phyloP scores from a whole-genome alignment of 257 asterid species.

The Solanum etuberosum region DNA sequence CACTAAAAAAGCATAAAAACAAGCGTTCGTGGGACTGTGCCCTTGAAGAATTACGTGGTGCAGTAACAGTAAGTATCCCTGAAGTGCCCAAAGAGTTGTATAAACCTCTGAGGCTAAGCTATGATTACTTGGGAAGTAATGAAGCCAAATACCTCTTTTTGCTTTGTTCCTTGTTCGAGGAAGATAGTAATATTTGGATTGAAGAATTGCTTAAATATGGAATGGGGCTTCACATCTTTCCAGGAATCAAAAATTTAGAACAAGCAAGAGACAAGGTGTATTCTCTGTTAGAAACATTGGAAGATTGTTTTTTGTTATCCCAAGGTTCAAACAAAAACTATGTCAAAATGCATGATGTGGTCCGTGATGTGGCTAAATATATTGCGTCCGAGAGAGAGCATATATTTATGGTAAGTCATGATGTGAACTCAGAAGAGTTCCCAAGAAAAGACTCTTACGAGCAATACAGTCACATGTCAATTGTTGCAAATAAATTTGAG shows the following conservation, averaged over 20 bases:
- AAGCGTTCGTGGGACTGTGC: background rate
- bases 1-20: background rate
- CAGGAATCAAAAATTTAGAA: background rate
- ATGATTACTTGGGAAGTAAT: background rate
- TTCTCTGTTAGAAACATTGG: background rate
- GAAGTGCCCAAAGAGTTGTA: background rate
- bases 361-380: background rate
- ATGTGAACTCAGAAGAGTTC: background rate
- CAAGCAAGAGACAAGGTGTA: background rate
- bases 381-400: background rate
- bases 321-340: background rate
- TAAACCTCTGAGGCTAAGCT: background rate
- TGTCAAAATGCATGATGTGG: conserved; percentile 9
- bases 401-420: background rate
- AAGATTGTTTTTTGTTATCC: background rate
- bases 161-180: conserved; percentile 1
- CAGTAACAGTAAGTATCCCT: background rate
- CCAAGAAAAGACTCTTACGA: background rate
- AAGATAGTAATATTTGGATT: background rate
- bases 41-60: background rate
- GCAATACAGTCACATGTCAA: background rate
- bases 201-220: background rate
- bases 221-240: background rate
- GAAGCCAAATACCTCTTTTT: background rate
- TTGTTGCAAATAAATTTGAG: background rate